These are phyloP conservation scores for Kingdonia uniflora DNA, from an alignment of 164 flowering plant genomes.

Conservation along the genomic window DNA sequence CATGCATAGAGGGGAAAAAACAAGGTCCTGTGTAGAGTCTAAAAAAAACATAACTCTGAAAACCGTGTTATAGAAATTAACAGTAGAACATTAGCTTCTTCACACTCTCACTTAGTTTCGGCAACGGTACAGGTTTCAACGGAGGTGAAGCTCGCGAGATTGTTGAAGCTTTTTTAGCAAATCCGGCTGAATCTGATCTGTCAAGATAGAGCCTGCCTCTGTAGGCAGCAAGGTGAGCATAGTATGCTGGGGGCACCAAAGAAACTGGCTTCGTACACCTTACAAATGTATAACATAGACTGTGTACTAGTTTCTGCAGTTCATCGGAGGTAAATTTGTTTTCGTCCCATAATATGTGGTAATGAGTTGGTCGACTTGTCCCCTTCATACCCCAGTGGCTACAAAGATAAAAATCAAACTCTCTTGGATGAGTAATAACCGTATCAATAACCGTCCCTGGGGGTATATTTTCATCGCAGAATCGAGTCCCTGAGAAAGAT, in stretches of 20 bases:
- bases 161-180: slow-evolving; percentile 12
- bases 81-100: slow-evolving; percentile 91
- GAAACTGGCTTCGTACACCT: slow-evolving; percentile 94
- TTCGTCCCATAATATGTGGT: slow-evolving; percentile 85
- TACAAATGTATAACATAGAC: slow-evolving; percentile 75
- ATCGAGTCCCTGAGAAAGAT: slow-evolving; percentile 10
- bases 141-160: slow-evolving; percentile 64
- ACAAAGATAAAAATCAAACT: slow-evolving; percentile 88
- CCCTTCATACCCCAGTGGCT: slow-evolving; percentile 95
- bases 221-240: slow-evolving; percentile 92
- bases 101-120: slow-evolving; percentile 59
- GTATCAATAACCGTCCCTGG: slow-evolving; percentile 94
- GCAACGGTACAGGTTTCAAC: slow-evolving; percentile 46
- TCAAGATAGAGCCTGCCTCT: slow-evolving; percentile 90
- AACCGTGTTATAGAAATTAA: slow-evolving; percentile 11
- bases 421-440: slow-evolving; percentile 74
- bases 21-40: too few relatives aligned
- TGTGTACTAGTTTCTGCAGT: slow-evolving; percentile 67
- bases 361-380: slow-evolving; percentile 86
- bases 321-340: slow-evolving; percentile 81
- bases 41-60: too few relatives aligned
- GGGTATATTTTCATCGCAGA: slow-evolving; percentile 53
- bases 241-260: slow-evolving; percentile 87
- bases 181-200: slow-evolving; percentile 28
- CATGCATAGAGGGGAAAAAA: too few relatives aligned